phyloP scores from a whole-genome alignment of 2,329 filamentous ascomycete species.

The Cladosporium halotolerans region DNA sequence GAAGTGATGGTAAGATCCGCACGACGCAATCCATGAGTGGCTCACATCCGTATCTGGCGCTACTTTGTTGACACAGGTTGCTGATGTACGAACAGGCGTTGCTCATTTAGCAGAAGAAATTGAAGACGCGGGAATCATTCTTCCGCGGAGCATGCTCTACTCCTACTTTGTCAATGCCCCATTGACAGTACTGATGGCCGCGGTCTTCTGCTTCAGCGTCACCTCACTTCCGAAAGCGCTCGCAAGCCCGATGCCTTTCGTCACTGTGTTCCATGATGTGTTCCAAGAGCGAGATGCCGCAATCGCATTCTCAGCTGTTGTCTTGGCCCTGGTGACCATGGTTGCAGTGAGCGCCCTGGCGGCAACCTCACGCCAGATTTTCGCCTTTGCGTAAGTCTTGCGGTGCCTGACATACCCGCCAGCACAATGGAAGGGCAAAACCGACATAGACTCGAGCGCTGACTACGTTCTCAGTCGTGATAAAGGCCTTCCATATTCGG shows the following conservation, averaged over 20 bases:
- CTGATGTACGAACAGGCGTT: conserved; percentile 4
- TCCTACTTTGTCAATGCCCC: conserved; percentile 21
- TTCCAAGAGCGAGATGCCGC: conserved; percentile 19
- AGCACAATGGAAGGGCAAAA: too few species aligned
- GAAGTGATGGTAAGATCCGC: conserved; percentile 16
- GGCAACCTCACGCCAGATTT: conserved; percentile 10
- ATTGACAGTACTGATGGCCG: conserved; percentile 17
- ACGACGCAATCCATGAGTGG: too few species aligned
- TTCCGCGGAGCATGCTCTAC: conserved; percentile 27
- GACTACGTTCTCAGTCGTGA: conserved; percentile 27
- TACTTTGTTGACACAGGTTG: too few species aligned
- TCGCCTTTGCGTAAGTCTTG: conserved; percentile 30
- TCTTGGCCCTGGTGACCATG: conserved; percentile 17
- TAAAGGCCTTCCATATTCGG: conserved; percentile 20
- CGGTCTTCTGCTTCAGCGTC: conserved; percentile 20
- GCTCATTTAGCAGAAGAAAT: conserved; percentile 31
- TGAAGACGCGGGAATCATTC: conserved; percentile 20
- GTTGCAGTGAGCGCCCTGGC: conserved; percentile 5
- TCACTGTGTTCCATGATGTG: conserved; percentile 21
- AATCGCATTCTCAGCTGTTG: conserved; percentile 18
- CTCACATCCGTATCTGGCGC: too few species aligned
- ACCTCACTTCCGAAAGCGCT: conserved; percentile 14
- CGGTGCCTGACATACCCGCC: conserved; percentile 35
- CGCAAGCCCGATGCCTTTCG: conserved; percentile 16
- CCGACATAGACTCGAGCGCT: conserved; percentile 21